Conservation (phyloP, 1,139 yeast species). For the Magnusiomyces magnusii region DNA sequence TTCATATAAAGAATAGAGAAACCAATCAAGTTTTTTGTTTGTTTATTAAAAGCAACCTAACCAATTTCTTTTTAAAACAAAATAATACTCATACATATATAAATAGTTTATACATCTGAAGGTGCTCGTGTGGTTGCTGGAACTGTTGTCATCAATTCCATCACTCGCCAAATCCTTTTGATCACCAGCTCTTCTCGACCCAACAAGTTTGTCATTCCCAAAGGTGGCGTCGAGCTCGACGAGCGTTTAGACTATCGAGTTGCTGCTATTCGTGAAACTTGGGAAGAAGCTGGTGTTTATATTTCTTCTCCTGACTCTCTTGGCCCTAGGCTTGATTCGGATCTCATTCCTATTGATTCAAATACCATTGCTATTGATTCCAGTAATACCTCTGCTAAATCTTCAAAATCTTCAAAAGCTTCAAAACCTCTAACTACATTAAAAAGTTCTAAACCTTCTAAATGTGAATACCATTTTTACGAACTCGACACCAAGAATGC, state of each 20-base stretch:
- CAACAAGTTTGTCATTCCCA: conserved; percentile 80
- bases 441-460: too few relatives aligned
- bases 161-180: conserved; percentile 59
- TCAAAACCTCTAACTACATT: background rate
- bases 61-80: background rate
- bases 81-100: background rate
- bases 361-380: too few relatives aligned
- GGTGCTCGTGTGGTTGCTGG: conserved; percentile 92
- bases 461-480: conserved; percentile 77
- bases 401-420: background rate
- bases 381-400: too few relatives aligned
- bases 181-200: conserved; percentile 57
- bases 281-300: conserved; percentile 96
- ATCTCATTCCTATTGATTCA: conserved; percentile 49
- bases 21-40: background rate
- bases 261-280: conserved; percentile 73
- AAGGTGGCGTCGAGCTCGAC: conserved; percentile 91
- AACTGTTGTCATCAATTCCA: conserved; percentile 60
- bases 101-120: conserved; percentile 41
- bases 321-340: conserved; percentile 33
- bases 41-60: background rate
- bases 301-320: conserved; percentile 51
- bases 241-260: conserved; percentile 42
- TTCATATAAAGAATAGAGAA: too few relatives aligned
- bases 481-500: conserved; percentile 53